These are phyloP conservation scores for Aphanomyces cochlioides DNA, from an alignment of 352 stramenopile species.

Conservation along the genomic window DNA sequence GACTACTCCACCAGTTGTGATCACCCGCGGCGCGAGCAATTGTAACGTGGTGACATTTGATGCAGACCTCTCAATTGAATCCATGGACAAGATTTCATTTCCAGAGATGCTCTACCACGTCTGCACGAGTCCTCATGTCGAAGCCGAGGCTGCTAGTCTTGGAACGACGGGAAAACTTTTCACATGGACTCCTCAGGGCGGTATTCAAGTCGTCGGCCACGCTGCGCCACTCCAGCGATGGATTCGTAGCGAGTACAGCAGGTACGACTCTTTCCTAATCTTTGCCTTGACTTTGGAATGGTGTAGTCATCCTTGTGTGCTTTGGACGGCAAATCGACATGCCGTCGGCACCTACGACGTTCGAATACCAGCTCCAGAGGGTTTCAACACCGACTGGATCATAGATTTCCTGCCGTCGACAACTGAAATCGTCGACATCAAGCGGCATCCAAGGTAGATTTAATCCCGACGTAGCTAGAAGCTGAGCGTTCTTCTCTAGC, in stretches of 20 bases:
- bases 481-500: conserved; percentile 31
- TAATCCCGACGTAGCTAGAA: not conserved
- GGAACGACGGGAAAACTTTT: conserved; percentile 46
- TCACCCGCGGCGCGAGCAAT: conserved; percentile 1
- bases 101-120: conserved; percentile 55
- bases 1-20: not conserved
- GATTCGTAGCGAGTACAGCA: conserved; percentile 68
- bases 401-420: conserved; percentile 48
- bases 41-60: not conserved
- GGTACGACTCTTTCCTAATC: conserved; percentile 34
- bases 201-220: conserved; percentile 39
- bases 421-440: conserved; percentile 61
- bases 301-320: conserved; percentile 60
- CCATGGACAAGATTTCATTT: conserved; percentile 46
- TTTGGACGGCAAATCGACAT: conserved; percentile 54
- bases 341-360: conserved; percentile 49
- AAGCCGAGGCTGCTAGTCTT: conserved; percentile 55
- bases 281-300: not conserved
- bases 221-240: conserved; percentile 38
- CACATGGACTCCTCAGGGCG: conserved; percentile 48
- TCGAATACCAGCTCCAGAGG: conserved; percentile 36
- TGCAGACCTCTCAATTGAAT: not conserved
- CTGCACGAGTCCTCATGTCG: conserved; percentile 56
- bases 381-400: conserved; percentile 36
- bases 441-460: conserved; percentile 49